A percentile compares a stretch with the other conserved stretches of the same genome.
These are phyloP conservation scores for Nigrospora osmanthi DNA, from an alignment of 2,329 filamentous ascomycete genomes.

Conservation along the genomic window DNA sequence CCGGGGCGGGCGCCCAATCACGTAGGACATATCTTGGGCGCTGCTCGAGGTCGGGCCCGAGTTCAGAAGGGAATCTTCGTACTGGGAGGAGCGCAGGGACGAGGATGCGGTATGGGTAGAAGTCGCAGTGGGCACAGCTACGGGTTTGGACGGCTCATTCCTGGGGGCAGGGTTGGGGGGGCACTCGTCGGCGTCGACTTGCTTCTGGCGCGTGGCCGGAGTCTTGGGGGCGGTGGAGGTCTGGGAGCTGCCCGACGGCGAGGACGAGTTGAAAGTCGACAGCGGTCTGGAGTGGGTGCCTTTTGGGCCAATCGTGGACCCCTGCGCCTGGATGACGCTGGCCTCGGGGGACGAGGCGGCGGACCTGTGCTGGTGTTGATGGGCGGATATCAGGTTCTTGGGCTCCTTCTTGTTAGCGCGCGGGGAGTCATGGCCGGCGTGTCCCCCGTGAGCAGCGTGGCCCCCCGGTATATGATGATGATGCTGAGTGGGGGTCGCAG, in stretches of 20 bases:
- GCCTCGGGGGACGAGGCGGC: conserved; percentile 51
- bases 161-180: conserved; percentile 9
- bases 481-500: conserved; percentile 21
- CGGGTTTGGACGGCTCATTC: conserved; percentile 45
- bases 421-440: conserved; percentile 20
- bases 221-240: conserved; percentile 19
- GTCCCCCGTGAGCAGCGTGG: conserved; percentile 7
- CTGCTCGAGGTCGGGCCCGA: conserved; percentile 45
- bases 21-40: conserved; percentile 55
- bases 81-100: conserved; percentile 24
- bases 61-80: conserved; percentile 28
- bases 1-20: conserved; percentile 66
- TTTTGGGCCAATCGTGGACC: conserved; percentile 41
- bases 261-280: conserved; percentile 31
- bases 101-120: conserved; percentile 13
- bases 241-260: conserved; percentile 25
- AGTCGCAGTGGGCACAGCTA: conserved; percentile 42
- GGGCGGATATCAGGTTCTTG: conserved; percentile 47
- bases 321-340: conserved; percentile 52
- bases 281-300: conserved; percentile 41
- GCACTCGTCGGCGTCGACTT: conserved; percentile 21
- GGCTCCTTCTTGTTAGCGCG: conserved; percentile 31
- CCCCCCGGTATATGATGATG: conserved; percentile 18
- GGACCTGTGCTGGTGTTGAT: conserved; percentile 38
- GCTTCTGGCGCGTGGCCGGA: conserved; percentile 16